phyloP scores from a whole-genome alignment of 2,329 filamentous ascomycete species.

The Fusarium xyrophilum region DNA sequence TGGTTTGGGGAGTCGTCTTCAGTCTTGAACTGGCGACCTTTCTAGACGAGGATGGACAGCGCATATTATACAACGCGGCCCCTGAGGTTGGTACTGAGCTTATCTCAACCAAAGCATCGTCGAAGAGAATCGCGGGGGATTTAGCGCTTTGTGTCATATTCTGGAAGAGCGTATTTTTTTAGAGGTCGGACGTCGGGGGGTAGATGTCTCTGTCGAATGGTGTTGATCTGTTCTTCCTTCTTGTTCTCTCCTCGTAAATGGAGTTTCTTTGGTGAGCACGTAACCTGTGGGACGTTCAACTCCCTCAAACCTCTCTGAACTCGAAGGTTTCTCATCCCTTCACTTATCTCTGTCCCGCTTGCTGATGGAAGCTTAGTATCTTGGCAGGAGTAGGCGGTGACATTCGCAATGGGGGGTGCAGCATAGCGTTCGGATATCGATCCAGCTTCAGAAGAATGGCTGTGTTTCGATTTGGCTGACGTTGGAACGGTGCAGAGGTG shows the following conservation, averaged over 20 bases:
- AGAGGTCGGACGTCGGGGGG: fast-evolving
- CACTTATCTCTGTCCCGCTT: not conserved
- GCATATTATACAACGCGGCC: fast-evolving
- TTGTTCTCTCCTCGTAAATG: not conserved
- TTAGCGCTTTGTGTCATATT: not conserved
- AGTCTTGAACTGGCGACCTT: too few relatives aligned
- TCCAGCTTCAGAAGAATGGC: too few relatives aligned
- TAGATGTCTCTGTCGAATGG: not conserved
- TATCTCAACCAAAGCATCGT: not conserved
- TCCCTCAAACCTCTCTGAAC: not conserved
- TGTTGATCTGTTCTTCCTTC: not conserved
- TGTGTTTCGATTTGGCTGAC: not conserved
- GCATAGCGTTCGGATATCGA: too few relatives aligned
- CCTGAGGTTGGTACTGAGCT: too few relatives aligned
- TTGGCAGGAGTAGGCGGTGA: not conserved
- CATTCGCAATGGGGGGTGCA: too few relatives aligned
- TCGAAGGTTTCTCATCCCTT: not conserved
- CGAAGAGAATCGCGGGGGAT: not conserved
- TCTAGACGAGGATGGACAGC: not conserved
- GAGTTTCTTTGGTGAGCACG: too few relatives aligned
- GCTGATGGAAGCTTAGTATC: not conserved
- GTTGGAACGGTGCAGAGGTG: fast-evolving
- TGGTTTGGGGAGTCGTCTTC: not conserved
- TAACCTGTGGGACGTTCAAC: too few relatives aligned
- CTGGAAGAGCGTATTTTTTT: too few relatives aligned